Conservation (phyloP, 169 alveolate species). For the Plasmodium knowlesi region DNA sequence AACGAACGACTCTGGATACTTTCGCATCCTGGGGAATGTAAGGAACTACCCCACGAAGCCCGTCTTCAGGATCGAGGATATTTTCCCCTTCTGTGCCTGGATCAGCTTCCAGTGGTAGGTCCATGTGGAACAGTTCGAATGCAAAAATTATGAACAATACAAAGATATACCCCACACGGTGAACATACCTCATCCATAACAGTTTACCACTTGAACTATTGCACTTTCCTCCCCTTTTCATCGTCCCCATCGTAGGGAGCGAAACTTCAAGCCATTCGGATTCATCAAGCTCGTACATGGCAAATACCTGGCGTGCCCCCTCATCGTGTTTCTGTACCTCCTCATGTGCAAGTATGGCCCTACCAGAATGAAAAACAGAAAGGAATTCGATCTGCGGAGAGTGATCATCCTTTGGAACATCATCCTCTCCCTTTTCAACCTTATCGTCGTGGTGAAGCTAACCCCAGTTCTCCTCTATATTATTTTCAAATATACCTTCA, state of each 20-base stretch:
- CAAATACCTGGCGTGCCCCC: conserved; percentile 77
- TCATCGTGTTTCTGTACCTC: conserved; percentile 75
- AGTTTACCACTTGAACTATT: not conserved
- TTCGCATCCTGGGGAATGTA: conserved; percentile 46
- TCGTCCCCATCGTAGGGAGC: conserved; percentile 45
- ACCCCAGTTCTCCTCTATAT: conserved; percentile 30
- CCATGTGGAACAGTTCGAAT: too few species aligned
- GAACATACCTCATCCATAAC: too few species aligned
- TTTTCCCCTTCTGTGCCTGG: conserved; percentile 8
- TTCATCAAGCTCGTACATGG: conserved; percentile 48
- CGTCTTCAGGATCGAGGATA: conserved; percentile 53
- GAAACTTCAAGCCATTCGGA: conserved; percentile 63
- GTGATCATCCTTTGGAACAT: conserved; percentile 85
- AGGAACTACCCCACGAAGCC: conserved; percentile 57
- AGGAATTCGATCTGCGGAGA: conserved; percentile 74
- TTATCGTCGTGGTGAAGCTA: conserved; percentile 75
- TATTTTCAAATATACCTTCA: conserved; percentile 77
- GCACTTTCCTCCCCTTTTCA: not conserved
- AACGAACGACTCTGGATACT: conserved; percentile 42
- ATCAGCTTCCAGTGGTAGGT: not conserved
- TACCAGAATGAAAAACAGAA: conserved; percentile 77
- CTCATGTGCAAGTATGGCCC: conserved; percentile 81
- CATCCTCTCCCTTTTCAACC: conserved; percentile 81
- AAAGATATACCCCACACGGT: too few species aligned
- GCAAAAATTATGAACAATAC: not conserved